These are phyloP conservation scores for Wickerhamiella azymoides DNA, from an alignment of 805 yeast species.

Conservation along the genomic window DNA sequence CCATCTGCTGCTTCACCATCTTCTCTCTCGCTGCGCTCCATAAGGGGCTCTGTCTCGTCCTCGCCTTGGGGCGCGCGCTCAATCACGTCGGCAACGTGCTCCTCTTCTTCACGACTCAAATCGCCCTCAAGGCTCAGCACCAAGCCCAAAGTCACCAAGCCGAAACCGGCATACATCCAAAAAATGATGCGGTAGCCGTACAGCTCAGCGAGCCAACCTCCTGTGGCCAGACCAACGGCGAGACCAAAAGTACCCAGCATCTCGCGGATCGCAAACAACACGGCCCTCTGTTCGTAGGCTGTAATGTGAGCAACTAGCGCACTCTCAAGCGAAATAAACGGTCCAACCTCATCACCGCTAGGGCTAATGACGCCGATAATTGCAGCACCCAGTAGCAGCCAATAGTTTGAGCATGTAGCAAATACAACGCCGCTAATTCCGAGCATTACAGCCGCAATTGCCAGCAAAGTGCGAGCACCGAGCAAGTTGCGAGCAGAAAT, in stretches of 20 bases:
- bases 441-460: constrained; percentile 56
- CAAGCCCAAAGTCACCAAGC: constrained; percentile 33
- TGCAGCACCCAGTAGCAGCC: constrained; percentile 52
- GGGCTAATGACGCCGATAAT: constrained; percentile 78
- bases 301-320: constrained; percentile 71
- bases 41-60: constrained; percentile 1
- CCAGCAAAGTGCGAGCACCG: constrained; percentile 55
- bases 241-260: constrained; percentile 56
- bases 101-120: background rate
- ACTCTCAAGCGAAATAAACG: constrained; percentile 77
- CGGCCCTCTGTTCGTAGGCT: constrained; percentile 35
- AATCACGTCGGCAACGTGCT: background rate
- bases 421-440: constrained; percentile 50
- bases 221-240: constrained; percentile 53
- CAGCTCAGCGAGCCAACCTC: constrained; percentile 46
- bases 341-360: constrained; percentile 83
- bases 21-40: background rate
- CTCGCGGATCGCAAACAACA: constrained; percentile 62
- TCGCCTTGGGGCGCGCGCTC: background rate
- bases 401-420: constrained; percentile 39
- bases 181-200: constrained; percentile 43
- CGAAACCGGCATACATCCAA: constrained; percentile 39
- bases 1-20: background rate
- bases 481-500: constrained; percentile 42
- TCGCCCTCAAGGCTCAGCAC: constrained; percentile 24